Percentiles rank a stretch among this genome's conserved stretches.
These are phyloP conservation scores for Kentomonas sorsogonicus DNA, from an alignment of 208 protist species.

Conservation along the genomic window DNA sequence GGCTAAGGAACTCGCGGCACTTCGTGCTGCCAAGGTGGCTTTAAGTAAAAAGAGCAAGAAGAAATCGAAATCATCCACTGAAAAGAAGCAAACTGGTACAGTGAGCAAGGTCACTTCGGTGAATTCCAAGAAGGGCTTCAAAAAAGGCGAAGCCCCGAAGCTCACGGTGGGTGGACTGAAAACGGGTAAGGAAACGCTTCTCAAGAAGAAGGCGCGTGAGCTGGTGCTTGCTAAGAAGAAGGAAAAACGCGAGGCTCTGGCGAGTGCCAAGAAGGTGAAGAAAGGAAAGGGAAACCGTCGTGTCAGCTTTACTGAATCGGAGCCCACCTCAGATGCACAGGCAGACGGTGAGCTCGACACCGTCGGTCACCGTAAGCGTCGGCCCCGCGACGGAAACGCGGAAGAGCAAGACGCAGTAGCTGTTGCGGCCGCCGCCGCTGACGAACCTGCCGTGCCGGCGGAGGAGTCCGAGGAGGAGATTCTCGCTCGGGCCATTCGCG, in stretches of 20 bases:
- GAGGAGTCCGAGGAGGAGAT: slow-evolving; percentile 44
- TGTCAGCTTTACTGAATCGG: too few relatives aligned
- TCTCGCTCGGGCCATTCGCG: slow-evolving; percentile 48
- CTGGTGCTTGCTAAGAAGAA: slow-evolving; percentile 23
- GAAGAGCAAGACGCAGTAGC: too few relatives aligned
- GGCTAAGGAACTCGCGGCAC: slow-evolving; percentile 1
- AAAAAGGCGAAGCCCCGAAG: slow-evolving; percentile 26
- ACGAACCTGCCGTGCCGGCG: slow-evolving; percentile 12
- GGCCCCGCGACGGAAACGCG: too few relatives aligned
- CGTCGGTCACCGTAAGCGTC: too few relatives aligned
- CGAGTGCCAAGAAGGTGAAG: background rate
- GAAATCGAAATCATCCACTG: slow-evolving; percentile 4
- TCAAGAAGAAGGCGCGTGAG: slow-evolving; percentile 42
- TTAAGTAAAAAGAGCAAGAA: too few relatives aligned
- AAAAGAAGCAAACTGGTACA: slow-evolving; percentile 14
- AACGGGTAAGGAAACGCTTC: slow-evolving; percentile 48
- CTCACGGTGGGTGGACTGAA: slow-evolving; percentile 30
- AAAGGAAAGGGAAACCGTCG: background rate
- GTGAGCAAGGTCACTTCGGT: background rate
- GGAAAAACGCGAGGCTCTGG: slow-evolving; percentile 18
- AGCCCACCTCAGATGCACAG: too few relatives aligned
- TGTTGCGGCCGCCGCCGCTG: slow-evolving; percentile 9
- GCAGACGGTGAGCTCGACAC: too few relatives aligned
- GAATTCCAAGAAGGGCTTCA: slow-evolving; percentile 8
- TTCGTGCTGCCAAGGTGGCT: slow-evolving; percentile 1